Percentiles rank a stretch among this genome's conserved stretches.
These are phyloP conservation scores for Starmerella bombicola DNA, from an alignment of 805 yeast genomes.

Conservation along the genomic window DNA sequence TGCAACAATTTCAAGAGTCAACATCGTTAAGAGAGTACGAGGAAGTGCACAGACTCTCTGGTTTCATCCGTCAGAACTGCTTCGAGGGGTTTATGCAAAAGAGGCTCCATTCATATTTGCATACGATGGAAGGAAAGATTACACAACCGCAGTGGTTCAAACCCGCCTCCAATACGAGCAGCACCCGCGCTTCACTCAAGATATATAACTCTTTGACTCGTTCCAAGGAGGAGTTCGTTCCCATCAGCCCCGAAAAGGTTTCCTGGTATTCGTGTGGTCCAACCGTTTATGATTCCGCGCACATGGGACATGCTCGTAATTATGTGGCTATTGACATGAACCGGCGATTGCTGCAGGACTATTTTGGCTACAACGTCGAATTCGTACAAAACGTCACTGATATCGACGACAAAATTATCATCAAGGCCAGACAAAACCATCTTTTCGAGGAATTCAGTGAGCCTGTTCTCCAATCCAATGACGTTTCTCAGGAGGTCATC, in stretches of 20 bases:
- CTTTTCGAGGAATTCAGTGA: slow-evolving; percentile 51
- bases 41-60: too few relatives aligned
- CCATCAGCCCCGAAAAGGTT: slow-evolving; percentile 46
- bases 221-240: slow-evolving; percentile 64
- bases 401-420: slow-evolving; percentile 90
- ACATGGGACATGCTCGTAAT: slow-evolving; percentile 98
- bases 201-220: slow-evolving; percentile 77
- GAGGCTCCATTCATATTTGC: background rate
- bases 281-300: slow-evolving; percentile 89
- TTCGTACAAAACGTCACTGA: slow-evolving; percentile 98
- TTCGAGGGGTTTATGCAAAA: slow-evolving; percentile 10
- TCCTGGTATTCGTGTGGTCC: slow-evolving; percentile 99
- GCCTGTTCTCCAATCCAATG: slow-evolving; percentile 25
- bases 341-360: slow-evolving; percentile 76
- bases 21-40: too few relatives aligned
- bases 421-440: slow-evolving; percentile 84
- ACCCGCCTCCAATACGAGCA: slow-evolving; percentile 27
- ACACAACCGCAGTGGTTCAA: slow-evolving; percentile 44
- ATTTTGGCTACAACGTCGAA: slow-evolving; percentile 75
- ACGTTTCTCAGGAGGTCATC: slow-evolving; percentile 31
- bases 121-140: slow-evolving; percentile 21
- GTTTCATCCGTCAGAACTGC: too few relatives aligned
- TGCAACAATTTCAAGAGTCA: too few relatives aligned
- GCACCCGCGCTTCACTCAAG: slow-evolving; percentile 38
- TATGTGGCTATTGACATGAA: slow-evolving; percentile 90